Conservation (phyloP, 2,329 filamentous ascomycete genomes). For the Aspergillus hiratsukae region DNA sequence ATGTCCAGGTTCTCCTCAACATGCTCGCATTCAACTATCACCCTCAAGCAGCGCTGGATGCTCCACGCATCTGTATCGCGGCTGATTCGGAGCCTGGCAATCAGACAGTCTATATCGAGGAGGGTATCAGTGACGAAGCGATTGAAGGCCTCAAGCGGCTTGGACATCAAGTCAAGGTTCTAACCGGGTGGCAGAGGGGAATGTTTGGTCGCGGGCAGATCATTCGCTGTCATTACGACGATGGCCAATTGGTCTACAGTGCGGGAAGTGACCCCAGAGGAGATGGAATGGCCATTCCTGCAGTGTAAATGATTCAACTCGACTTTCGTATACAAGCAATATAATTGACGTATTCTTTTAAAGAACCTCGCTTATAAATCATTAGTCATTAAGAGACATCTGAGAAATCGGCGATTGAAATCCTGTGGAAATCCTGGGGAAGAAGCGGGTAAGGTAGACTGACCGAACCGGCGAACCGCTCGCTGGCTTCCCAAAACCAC, state of each 20-base stretch:
- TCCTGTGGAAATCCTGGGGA: neutral
- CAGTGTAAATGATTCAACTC: conserved; percentile 7
- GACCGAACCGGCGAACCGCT: too few relatives aligned
- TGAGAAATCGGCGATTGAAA: too few relatives aligned
- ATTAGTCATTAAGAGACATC: neutral
- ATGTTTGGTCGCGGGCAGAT: conserved; percentile 86
- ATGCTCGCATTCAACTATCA: conserved; percentile 77
- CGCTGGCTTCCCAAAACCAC: neutral
- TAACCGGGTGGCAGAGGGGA: conserved; percentile 60
- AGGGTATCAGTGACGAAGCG: conserved; percentile 68
- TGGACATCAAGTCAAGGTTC: conserved; percentile 69
- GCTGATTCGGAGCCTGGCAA: conserved; percentile 61
- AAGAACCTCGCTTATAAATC: neutral
- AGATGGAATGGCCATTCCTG: conserved; percentile 67
- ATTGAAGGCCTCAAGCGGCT: conserved; percentile 62
- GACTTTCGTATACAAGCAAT: neutral
- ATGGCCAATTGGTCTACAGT: conserved; percentile 71
- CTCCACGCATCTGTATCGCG: conserved; percentile 84
- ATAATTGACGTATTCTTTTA: neutral
- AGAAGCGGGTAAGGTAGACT: too few relatives aligned
- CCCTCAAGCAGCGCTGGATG: conserved; percentile 84
- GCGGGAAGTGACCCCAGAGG: conserved; percentile 84
- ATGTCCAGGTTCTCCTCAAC: conserved; percentile 87
- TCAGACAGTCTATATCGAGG: conserved; percentile 71
- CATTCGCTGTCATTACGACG: conserved; percentile 73